Evolutionary conservation across 352 stramenopile species (phyloP).

Genomic region (Peronospora farinosa): DNA sequence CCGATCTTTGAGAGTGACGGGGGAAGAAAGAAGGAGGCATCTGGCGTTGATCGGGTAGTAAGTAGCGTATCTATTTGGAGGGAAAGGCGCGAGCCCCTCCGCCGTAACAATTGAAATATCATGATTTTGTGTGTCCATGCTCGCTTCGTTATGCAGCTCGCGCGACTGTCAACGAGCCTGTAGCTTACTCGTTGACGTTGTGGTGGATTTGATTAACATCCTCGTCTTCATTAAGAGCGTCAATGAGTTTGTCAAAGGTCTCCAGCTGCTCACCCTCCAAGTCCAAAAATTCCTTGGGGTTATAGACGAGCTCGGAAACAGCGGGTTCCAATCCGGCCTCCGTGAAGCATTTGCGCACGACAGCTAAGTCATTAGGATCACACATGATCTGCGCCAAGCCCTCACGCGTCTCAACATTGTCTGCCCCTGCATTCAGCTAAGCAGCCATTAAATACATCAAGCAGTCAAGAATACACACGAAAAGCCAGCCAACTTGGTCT

Average conservation of each 20-base stretch:
- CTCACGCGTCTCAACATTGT: constrained; percentile 64
- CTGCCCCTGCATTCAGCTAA: constrained; percentile 62
- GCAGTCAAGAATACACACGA: constrained; percentile 1
- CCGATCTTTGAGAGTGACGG: constrained; percentile 24
- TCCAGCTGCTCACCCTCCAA: constrained; percentile 43
- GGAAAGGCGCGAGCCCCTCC: constrained; percentile 15
- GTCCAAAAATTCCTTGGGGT: constrained; percentile 73
- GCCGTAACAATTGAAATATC: constrained; percentile 20
- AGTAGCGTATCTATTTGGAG: constrained; percentile 39
- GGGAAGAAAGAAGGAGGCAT: constrained; percentile 11
- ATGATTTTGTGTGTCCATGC: constrained; percentile 7
- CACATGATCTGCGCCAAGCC: constrained; percentile 65
- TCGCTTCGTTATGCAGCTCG: background rate
- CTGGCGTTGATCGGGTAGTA: constrained; percentile 19
- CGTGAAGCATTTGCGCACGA: constrained; percentile 51
- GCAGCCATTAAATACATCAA: background rate
- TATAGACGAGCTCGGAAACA: constrained; percentile 76
- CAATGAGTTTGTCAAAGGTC: constrained; percentile 71
- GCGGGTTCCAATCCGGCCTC: constrained; percentile 52
- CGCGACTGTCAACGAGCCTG: background rate
- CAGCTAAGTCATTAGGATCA: constrained; percentile 53
- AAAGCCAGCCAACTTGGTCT: too few species aligned
- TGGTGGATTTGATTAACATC: constrained; percentile 79
- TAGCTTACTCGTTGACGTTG: constrained; percentile 66
- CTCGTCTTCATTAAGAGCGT: constrained; percentile 70